Base-by-base conservation (phyloP, 2,329 filamentous ascomycete species). In the Botryotinia globosa region DNA sequence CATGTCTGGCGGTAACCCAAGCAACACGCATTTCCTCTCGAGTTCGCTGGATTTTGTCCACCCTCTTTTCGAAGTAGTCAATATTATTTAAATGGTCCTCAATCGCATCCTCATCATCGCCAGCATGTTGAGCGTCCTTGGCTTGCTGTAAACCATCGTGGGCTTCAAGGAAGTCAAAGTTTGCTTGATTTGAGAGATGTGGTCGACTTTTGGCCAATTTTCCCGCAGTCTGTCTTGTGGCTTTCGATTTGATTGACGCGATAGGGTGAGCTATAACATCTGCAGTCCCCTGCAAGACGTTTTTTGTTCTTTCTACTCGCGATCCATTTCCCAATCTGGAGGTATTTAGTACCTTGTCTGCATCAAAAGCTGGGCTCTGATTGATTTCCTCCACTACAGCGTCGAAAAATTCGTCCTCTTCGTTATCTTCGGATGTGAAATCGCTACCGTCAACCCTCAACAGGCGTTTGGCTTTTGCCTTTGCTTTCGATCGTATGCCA, bases 1-100 rank as follows among this genome's bases (percentile, higher is more conserved):
- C 75, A 75, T 83, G 81, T 32, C 81, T 77, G 71, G 80, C 79
- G 5, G 82, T 78, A 10, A 81, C 78, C 81, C 81, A 83, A 25
- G 81, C 76, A 8, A 81, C 80, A 71, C 77, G 80, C 22, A 78
- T 80, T 62, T 77, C 79, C 72, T 82, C 80, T 44, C 80, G 77
- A n/a, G 76, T 76, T 44, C 76, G 76, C 69, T 77, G 76, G 51
- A 77, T 48, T 16, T 71, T 48, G 78, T 76, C 69, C 77, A 76
- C 59, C 74, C 74, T 39, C 74, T 77, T 16, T 80, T 73, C 48
- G 71, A 75, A 59, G 74, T 72, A 34, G 44, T 73, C 58, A 39
- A 77, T 72, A 8, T 74, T 54, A 4, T 54, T 51, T 12, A 62
- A 9, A 39, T 71, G 74, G 5, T 70, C 62, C 76, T 74, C 2